Percentiles rank a stretch among this genome's conserved stretches.
Conservation (phyloP, 306 rosid species). For the Luffa aegyptiaca region DNA sequence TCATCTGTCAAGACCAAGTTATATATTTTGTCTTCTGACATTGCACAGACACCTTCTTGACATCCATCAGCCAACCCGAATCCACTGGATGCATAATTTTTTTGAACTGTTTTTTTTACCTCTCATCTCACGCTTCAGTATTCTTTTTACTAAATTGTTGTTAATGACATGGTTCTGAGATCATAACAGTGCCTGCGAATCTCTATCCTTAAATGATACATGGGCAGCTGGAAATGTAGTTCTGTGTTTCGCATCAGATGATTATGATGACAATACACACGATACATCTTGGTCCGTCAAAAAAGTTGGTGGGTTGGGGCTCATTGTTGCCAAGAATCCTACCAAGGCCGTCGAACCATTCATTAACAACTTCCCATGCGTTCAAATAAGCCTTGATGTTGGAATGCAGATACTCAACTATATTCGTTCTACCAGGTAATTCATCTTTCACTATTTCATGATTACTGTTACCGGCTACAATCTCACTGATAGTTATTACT, state of each 20-base stretch:
- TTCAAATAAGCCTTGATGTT: neutral
- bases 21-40: neutral
- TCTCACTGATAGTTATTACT: neutral
- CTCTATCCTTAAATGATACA: conserved; percentile 16
- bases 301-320: conserved; percentile 21
- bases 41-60: neutral
- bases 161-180: neutral
- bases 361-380: neutral
- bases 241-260: conserved; percentile 16
- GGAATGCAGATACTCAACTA: neutral
- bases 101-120: neutral
- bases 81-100: neutral
- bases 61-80: neutral
- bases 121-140: neutral
- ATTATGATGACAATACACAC: neutral
- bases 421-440: neutral
- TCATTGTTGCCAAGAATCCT: conserved; percentile 21
- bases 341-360: neutral
- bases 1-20: neutral
- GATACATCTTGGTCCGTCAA: conserved; percentile 9
- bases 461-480: neutral
- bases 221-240: conserved; percentile 24
- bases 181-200: conserved; percentile 15
- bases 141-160: neutral
- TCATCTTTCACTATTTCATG: neutral